Evolutionary conservation across 805 yeast genomes (phyloP).

Genomic region (Saccharomycopsis sp.): DNA sequence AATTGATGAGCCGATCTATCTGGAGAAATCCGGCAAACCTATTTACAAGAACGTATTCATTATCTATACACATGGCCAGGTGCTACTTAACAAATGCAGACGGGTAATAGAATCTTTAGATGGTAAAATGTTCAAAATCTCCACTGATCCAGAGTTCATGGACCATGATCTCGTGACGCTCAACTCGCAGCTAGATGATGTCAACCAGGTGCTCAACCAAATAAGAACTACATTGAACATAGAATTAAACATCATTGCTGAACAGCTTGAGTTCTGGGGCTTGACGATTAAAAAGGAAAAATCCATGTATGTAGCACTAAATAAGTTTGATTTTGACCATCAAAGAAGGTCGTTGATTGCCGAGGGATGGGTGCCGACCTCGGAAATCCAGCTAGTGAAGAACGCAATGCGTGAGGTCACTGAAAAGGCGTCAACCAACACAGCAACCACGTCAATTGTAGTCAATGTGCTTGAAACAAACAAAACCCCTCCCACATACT

Average conservation of each 20-base stretch:
- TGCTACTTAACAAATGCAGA: constrained; percentile 63
- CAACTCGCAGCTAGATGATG: constrained; percentile 43
- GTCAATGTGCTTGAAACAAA: constrained; percentile 61
- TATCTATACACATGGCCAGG: constrained; percentile 84
- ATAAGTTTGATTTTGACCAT: constrained; percentile 73
- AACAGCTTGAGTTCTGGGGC: constrained; percentile 71
- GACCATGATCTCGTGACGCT: constrained; percentile 33
- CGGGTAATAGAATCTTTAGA: constrained; percentile 88
- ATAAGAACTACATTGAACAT: constrained; percentile 65
- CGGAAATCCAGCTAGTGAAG: constrained; percentile 62
- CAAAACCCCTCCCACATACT: constrained; percentile 89
- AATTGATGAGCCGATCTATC: constrained; percentile 62
- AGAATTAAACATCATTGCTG: constrained; percentile 74
- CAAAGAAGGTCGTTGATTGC: constrained; percentile 82
- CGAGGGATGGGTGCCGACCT: constrained; percentile 94
- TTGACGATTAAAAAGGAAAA: constrained; percentile 68
- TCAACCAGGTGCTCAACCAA: constrained; percentile 54
- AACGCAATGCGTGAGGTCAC: constrained; percentile 59
- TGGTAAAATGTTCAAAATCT: constrained; percentile 66
- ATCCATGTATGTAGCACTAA: constrained; percentile 71
- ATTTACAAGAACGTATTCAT: constrained; percentile 78
- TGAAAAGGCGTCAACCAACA: constrained; percentile 33
- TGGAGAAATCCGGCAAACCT: constrained; percentile 46
- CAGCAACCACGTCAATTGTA: constrained; percentile 36
- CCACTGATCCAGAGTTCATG: constrained; percentile 36